phyloP scores from a whole-genome alignment of 176 grass and related monocot genomes.

The Thalia dealbata region DNA sequence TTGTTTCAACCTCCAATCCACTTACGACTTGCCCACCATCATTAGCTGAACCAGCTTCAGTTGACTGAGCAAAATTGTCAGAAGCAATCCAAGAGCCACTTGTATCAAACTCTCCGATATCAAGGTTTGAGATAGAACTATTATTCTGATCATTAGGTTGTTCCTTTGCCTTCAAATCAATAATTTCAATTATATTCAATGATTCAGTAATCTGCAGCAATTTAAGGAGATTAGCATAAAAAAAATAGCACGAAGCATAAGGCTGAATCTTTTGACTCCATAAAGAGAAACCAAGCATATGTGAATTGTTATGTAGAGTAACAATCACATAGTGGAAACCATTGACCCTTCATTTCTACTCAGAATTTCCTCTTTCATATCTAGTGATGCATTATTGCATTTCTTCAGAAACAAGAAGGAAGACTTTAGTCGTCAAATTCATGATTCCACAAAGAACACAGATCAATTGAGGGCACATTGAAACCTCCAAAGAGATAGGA shows the following conservation, averaged over 20 bases:
- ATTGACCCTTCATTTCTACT: not conserved
- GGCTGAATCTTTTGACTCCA: not conserved
- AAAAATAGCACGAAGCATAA: not conserved
- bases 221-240: conserved; percentile 17
- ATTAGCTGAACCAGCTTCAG: too few relatives aligned
- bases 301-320: not conserved
- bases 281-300: too few relatives aligned
- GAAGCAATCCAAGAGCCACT: too few relatives aligned
- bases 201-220: conserved; percentile 62
- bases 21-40: too few relatives aligned
- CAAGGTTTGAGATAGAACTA: conserved; percentile 29
- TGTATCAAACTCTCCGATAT: not conserved
- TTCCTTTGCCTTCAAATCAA: conserved; percentile 38
- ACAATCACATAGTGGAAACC: not conserved
- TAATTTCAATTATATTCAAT: conserved; percentile 34
- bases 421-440: not conserved
- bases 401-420: not conserved
- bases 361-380: not conserved
- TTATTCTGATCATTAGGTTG: conserved; percentile 17
- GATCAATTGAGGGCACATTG: not conserved
- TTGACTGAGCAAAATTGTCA: too few relatives aligned
- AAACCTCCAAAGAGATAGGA: not conserved
- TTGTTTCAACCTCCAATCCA: too few relatives aligned
- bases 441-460: not conserved
- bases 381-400: not conserved